Conservation (phyloP, 768 basidiomycete genomes). For the Pleurotus sapidus region DNA sequence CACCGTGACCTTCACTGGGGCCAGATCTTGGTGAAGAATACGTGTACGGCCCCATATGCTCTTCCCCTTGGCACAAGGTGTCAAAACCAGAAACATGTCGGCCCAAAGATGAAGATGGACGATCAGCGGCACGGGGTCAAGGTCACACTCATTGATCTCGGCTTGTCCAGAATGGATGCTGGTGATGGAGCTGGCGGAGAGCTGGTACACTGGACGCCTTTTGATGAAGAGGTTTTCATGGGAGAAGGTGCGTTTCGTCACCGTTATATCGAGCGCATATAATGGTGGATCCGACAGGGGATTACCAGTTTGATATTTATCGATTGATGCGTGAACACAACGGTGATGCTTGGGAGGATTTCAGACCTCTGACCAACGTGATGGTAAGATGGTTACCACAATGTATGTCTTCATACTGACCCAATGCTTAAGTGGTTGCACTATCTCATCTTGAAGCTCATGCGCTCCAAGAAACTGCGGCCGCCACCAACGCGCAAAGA, state of each 20-base stretch:
- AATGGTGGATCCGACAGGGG: conserved; percentile 42
- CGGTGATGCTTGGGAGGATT: conserved; percentile 67
- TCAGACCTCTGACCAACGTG: conserved; percentile 82
- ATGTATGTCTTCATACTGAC: not conserved
- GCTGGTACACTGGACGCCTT: conserved; percentile 68
- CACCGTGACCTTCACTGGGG: conserved; percentile 99
- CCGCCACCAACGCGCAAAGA: conserved; percentile 44
- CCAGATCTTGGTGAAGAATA: conserved; percentile 80
- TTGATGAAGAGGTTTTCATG: conserved; percentile 89
- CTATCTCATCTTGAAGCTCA: conserved; percentile 73
- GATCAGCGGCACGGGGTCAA: conserved; percentile 61
- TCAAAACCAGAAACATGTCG: conserved; percentile 23
- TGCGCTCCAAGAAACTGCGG: conserved; percentile 67
- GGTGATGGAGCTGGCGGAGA: conserved; percentile 42
- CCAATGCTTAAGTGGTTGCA: conserved; percentile 75
- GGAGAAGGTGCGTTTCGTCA: conserved; percentile 62
- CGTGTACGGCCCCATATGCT: conserved; percentile 10
- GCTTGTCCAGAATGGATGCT: conserved; percentile 81
- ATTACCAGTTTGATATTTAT: conserved; percentile 95
- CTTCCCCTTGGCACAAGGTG: conserved; percentile 31
- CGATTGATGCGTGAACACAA: conserved; percentile 76
- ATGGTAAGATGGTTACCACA: conserved; percentile 53
- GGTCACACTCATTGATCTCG: conserved; percentile 91
- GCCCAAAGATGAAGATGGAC: conserved; percentile 50
- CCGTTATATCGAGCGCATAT: no score